phyloP scores from a whole-genome alignment of 176 grass and related monocot species.

The Oryza meridionalis region DNA sequence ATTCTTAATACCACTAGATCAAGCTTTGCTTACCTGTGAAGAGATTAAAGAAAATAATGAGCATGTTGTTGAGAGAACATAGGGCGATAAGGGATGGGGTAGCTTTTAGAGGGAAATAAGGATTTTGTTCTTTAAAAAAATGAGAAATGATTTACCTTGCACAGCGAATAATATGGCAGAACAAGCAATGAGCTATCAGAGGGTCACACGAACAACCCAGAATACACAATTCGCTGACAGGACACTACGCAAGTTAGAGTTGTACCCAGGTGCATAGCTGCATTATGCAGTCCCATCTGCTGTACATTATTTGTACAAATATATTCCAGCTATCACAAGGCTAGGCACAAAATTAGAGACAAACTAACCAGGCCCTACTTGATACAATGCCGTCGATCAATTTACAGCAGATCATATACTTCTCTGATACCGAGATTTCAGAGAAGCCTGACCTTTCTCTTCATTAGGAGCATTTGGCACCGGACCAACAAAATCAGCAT shows the following conservation, averaged over 20 bases:
- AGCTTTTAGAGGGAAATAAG: too few species aligned
- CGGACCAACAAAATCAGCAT: constrained; percentile 26
- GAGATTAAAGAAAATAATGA: too few species aligned
- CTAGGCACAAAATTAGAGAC: constrained; percentile 45
- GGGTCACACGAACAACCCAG: background rate
- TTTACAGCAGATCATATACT: constrained; percentile 59
- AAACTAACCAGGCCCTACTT: constrained; percentile 47
- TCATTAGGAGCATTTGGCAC: constrained; percentile 36
- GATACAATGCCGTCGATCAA: constrained; percentile 31
- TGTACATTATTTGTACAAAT: constrained; percentile 73
- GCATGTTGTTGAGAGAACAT: too few species aligned
- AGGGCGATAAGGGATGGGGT: too few species aligned
- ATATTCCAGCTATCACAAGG: constrained; percentile 44
- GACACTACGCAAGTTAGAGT: constrained; percentile 26
- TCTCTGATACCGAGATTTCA: constrained; percentile 79
- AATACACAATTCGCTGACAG: constrained; percentile 32
- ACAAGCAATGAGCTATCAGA: background rate
- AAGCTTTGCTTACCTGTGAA: background rate
- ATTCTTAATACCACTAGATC: background rate
- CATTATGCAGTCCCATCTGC: constrained; percentile 40
- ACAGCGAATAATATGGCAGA: background rate
- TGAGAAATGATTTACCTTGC: background rate
- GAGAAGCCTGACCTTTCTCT: constrained; percentile 41
- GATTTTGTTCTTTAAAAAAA: too few species aligned
- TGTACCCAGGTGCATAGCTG: constrained; percentile 35